phyloP scores from a whole-genome alignment of 352 stramenopile genomes.

The Phytophthora pseudosyringae region DNA sequence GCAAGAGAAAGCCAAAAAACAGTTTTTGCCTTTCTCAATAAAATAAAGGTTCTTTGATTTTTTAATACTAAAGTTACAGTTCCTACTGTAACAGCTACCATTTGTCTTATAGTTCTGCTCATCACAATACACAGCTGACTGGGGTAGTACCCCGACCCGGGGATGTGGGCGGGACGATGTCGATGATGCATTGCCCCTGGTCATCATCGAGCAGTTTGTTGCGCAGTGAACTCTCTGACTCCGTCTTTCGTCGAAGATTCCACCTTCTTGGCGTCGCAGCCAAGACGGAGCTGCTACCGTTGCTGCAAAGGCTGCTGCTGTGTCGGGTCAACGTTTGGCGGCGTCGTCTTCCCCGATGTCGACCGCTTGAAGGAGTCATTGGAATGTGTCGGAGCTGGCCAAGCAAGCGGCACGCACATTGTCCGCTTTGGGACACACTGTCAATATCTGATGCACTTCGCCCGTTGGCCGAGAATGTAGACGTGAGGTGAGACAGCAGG shows the following conservation, averaged over 20 bases:
- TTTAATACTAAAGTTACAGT: background rate
- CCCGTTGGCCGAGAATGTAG: conserved; percentile 18
- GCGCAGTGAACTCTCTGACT: conserved; percentile 8
- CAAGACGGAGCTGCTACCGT: conserved; percentile 4
- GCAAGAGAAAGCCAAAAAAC: background rate
- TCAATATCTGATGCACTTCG: conserved; percentile 5
- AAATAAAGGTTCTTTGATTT: background rate
- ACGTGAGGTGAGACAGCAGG: conserved; percentile 22
- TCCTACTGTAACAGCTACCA: background rate
- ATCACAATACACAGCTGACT: no score
- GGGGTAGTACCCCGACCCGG: no score
- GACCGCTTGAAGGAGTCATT: conserved; percentile 15
- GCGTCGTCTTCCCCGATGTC: conserved; percentile 4
- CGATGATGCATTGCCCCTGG: conserved; percentile 5
- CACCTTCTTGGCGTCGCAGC: conserved; percentile 17
- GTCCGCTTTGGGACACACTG: conserved; percentile 1
- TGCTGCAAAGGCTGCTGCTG: conserved; percentile 23
- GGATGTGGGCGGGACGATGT: no score
- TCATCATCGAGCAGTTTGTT: conserved; percentile 27
- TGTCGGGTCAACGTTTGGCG: conserved; percentile 8
- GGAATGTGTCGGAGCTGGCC: conserved; percentile 15
- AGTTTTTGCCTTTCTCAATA: conserved; percentile 34
- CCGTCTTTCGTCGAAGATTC: conserved; percentile 15
- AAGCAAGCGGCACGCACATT: conserved; percentile 20
- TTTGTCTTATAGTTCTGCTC: conserved; percentile 4